Evolutionary conservation across 192 early-diverging fungal species (phyloP), one percentile per base, ranked within the genome.

Genomic region (Umbelopsis ramanniana): DNA sequence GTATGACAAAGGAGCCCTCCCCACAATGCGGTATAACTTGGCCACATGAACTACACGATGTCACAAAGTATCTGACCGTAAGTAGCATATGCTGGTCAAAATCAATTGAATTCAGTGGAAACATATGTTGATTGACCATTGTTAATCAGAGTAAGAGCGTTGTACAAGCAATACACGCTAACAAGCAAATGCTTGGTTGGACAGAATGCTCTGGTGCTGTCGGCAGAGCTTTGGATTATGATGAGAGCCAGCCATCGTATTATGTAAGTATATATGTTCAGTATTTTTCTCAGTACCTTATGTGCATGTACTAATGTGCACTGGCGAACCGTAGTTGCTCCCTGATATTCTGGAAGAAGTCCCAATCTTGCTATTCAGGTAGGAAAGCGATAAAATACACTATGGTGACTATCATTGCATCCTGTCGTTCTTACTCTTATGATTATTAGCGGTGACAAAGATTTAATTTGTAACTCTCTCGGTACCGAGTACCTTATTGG

Each of bases 381-480:
- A 83, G 12, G 54, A 12, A 43, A 12, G 29, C 29, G 40, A 43
- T n/a, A n/a, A 43, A 43, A 43, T 7, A 43, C 40, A 11, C 11
- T 6, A 43, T 11, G 1, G 11, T 6, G 11, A 7, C 40, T 12
- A 43, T 43, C 40, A 43, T 11, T 43, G 40, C 11, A 43, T 4
- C n/a, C 11, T 12, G 6, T 43, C 40, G 40, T 43, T 43, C 8
- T 43, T 43, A 43, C 6, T 4, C 11, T 5, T 43, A 11, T 43
- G 40, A 11, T 43, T 12, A 43, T 43, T 48, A 94, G 92, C 71
- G 94, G 94, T 6, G 90, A 92, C 46, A 72, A 87, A 68, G 94
- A 95, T 72, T 72, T 95, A 57, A 93, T 95, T 63, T 95, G 94
- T 75, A 95, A 95, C 74, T 82, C 84, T 54, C 71, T 89, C 24